A percentile compares a stretch with the other conserved stretches of the same genome.
phyloP scores from a whole-genome alignment of 225 moss, liverwort and hornwort species.

The Marchantia polymorpha region DNA sequence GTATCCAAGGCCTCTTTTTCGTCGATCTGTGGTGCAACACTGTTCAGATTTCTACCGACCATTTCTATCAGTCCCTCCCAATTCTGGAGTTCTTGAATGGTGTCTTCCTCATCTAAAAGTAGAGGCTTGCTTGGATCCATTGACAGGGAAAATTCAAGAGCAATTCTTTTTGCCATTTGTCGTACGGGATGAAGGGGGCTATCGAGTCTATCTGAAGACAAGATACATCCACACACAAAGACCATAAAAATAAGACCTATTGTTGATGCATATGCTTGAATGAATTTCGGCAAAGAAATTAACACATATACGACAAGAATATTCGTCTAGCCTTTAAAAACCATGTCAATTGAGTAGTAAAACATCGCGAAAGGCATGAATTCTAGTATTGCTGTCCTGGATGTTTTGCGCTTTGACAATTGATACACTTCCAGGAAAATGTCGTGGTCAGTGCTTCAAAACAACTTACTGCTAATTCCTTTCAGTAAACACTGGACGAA shows the following conservation, averaged over 20 bases:
- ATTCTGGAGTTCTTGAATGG: slow-evolving; percentile 54
- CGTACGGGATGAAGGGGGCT: slow-evolving; percentile 77
- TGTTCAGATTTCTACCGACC: slow-evolving; percentile 35
- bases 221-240: background rate
- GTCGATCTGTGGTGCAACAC: slow-evolving; percentile 3
- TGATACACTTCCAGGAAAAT: background rate
- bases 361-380: background rate
- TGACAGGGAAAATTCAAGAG: slow-evolving; percentile 71
- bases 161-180: slow-evolving; percentile 80
- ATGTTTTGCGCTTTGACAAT: background rate
- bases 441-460: background rate
- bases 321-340: background rate
- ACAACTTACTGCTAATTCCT: slow-evolving; percentile 63
- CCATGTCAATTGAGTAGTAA: background rate
- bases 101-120: slow-evolving; percentile 68
- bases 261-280: background rate
- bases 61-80: slow-evolving; percentile 61
- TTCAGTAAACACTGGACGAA: slow-evolving; percentile 63
- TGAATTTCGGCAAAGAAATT: background rate
- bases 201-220: slow-evolving; percentile 77
- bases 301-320: background rate
- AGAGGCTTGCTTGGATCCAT: slow-evolving; percentile 80
- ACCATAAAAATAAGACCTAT: background rate
- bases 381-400: background rate
- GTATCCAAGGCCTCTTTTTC: slow-evolving; percentile 1